Evolutionary conservation across 257 asterid genomes (phyloP).

Genomic region (Solanum pinnatisectum): DNA sequence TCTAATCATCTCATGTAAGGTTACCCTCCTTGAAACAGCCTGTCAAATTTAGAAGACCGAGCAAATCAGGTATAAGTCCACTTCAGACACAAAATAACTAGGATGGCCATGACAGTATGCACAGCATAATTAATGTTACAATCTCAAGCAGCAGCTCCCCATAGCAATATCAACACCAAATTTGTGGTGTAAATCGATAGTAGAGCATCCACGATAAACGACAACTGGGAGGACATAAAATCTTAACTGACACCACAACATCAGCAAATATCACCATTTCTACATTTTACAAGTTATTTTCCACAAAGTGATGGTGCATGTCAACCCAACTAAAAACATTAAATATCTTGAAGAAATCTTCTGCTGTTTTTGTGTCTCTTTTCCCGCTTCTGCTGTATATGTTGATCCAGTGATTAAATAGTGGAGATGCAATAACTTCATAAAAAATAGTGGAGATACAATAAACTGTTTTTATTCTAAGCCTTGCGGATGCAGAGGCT

Average conservation of each 20-base stretch:
- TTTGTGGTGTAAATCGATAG: not conserved
- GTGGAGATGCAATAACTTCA: not conserved
- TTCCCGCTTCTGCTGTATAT: not conserved
- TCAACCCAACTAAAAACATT: not conserved
- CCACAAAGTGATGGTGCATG: not conserved
- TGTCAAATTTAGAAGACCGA: slow-evolving; percentile 7
- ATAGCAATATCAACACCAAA: not conserved
- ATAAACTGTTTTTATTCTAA: not conserved
- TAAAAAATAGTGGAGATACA: not conserved
- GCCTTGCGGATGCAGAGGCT: not conserved
- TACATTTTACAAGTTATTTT: not conserved
- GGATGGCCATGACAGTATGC: not conserved
- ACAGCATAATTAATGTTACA: not conserved
- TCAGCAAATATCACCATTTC: not conserved
- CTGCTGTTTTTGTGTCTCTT: not conserved
- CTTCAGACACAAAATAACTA: not conserved
- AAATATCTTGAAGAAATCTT: not conserved
- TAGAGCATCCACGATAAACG: not conserved
- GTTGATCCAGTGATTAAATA: not conserved
- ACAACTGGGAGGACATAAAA: not conserved
- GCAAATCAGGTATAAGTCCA: not conserved
- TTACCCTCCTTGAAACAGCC: slow-evolving; percentile 94
- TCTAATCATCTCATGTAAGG: slow-evolving; percentile 81
- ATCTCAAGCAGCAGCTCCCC: not conserved
- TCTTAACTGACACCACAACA: not conserved